A percentile compares a stretch with the other conserved stretches of the same genome.
Evolutionary conservation across 148 eudicot species (phyloP).

Genomic region (Chenopodium album): DNA sequence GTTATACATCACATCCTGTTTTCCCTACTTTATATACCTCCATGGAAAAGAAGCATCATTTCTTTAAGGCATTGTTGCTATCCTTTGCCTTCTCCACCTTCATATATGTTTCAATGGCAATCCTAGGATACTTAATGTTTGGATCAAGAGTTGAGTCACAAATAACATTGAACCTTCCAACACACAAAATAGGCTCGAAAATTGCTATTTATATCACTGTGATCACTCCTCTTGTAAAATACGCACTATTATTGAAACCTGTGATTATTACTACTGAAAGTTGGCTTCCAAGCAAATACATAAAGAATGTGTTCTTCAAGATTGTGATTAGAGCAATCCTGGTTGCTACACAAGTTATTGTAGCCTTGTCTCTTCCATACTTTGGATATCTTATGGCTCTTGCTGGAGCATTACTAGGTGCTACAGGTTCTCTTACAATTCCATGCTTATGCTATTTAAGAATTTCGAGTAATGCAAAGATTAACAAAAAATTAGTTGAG

Average conservation of each 20-base stretch:
- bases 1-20: conserved; percentile 58
- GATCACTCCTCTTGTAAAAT: conserved; percentile 53
- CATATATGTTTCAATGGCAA: conserved; percentile 48
- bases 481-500: no score
- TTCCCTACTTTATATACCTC: conserved; percentile 50
- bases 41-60: conserved; percentile 43
- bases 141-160: conserved; percentile 46
- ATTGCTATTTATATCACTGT: conserved; percentile 52
- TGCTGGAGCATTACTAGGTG: conserved; percentile 47
- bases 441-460: conserved; percentile 62
- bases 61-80: conserved; percentile 44
- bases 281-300: conserved; percentile 32
- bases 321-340: conserved; percentile 35
- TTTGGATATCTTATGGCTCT: conserved; percentile 51
- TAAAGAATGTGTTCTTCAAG: conserved; percentile 29
- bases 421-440: conserved; percentile 39
- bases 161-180: conserved; percentile 51
- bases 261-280: conserved; percentile 42
- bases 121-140: conserved; percentile 50
- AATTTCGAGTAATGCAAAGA: conserved; percentile 28
- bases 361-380: conserved; percentile 46
- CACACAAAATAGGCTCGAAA: conserved; percentile 37
- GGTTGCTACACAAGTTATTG: conserved; percentile 40
- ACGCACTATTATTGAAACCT: conserved; percentile 50
- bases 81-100: conserved; percentile 43